Evolutionary conservation across 208 protist genomes (phyloP).

Genomic region (Trypanosoma grayi): DNA sequence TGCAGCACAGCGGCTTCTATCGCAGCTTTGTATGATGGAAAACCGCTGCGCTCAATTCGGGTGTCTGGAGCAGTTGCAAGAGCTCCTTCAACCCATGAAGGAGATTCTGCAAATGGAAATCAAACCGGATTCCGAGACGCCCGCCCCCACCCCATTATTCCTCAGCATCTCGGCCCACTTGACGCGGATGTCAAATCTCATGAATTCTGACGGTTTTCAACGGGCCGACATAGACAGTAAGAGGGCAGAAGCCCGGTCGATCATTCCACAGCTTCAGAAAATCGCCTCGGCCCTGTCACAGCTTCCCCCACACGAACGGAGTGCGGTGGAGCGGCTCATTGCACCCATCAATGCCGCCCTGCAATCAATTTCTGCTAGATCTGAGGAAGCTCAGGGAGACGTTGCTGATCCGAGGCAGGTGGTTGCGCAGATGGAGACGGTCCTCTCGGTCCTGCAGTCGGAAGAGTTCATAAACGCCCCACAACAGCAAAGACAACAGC

Average conservation of each 20-base stretch:
- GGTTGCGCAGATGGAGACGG: slow-evolving; percentile 34
- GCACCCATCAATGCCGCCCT: slow-evolving; percentile 42
- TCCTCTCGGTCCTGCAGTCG: slow-evolving; percentile 39
- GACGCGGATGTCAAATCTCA: slow-evolving; percentile 33
- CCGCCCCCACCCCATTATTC: slow-evolving; percentile 23
- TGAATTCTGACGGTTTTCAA: slow-evolving; percentile 39
- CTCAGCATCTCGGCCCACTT: slow-evolving; percentile 35
- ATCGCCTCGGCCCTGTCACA: slow-evolving; percentile 32
- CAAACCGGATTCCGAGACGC: slow-evolving; percentile 2
- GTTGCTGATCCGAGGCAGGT: slow-evolving; percentile 22
- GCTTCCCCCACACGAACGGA: slow-evolving; percentile 37
- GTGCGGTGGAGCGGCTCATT: slow-evolving; percentile 34
- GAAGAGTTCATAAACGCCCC: slow-evolving; percentile 35
- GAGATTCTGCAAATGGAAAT: slow-evolving; percentile 31
- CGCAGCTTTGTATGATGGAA: slow-evolving; percentile 31
- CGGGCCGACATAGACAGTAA: slow-evolving; percentile 26
- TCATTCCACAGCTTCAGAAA: slow-evolving; percentile 53
- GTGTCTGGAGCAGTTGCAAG: slow-evolving; percentile 20
- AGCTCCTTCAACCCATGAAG: slow-evolving; percentile 55
- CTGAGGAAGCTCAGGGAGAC: not conserved
- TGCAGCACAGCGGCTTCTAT: slow-evolving; percentile 26
- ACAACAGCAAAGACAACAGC: slow-evolving; percentile 20
- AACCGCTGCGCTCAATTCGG: slow-evolving; percentile 12
- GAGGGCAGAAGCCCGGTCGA: slow-evolving; percentile 19
- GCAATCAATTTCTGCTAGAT: slow-evolving; percentile 2